These are phyloP conservation scores for Komagataella pastoris DNA, from an alignment of 805 yeast species.

Conservation along the genomic window DNA sequence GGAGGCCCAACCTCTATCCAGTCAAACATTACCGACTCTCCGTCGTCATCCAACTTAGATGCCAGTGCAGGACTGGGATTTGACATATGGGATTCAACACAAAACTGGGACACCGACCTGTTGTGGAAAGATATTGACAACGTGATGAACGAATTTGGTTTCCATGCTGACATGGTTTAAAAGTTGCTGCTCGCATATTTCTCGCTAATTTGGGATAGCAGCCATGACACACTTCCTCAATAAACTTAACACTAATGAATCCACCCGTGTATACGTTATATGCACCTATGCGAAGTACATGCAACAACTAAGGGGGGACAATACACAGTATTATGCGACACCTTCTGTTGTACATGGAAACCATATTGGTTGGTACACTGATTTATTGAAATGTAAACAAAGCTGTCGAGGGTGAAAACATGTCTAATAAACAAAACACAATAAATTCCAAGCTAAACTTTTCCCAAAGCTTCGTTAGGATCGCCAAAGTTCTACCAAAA, in stretches of 20 bases:
- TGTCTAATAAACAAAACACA: neutral
- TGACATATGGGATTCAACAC: slow-evolving; percentile 24
- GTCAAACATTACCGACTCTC: neutral
- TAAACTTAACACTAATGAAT: too few relatives aligned
- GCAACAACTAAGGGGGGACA: neutral
- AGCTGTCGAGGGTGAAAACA: neutral
- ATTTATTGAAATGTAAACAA: neutral
- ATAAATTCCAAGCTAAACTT: neutral
- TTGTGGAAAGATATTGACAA: slow-evolving; percentile 77
- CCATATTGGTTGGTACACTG: neutral
- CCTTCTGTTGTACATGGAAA: neutral
- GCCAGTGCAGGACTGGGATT: slow-evolving; percentile 4
- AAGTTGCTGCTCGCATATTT: neutral
- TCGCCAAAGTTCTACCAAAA: neutral
- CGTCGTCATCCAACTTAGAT: neutral
- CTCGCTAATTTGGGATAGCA: too few relatives aligned
- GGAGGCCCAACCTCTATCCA: neutral
- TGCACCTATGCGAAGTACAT: neutral
- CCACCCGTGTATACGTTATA: neutral
- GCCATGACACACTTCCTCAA: too few relatives aligned
- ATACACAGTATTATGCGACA: neutral
- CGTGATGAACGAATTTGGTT: slow-evolving; percentile 87
- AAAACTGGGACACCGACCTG: slow-evolving; percentile 32
- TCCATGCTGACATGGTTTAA: slow-evolving; percentile 35
- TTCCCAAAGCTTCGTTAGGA: neutral